Evolutionary conservation across 768 basidiomycete species (phyloP).

Genomic region (Phanerochaete sordida): DNA sequence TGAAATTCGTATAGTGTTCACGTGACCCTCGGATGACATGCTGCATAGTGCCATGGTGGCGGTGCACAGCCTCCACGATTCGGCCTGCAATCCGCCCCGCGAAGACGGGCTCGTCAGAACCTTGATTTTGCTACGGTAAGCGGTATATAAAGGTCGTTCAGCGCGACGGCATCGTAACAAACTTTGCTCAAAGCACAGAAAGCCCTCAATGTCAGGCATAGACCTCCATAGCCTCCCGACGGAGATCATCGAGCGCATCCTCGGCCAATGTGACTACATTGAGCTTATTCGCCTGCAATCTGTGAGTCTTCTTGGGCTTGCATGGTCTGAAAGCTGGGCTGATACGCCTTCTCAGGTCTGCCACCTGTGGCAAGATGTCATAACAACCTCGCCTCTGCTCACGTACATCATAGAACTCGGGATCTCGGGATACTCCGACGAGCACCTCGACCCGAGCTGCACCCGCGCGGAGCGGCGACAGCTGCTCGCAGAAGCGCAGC

Average conservation of each 20-base stretch:
- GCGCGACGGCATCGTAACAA: too few species aligned
- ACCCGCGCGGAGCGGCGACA: background rate
- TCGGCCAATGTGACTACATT: background rate
- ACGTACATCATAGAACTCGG: background rate
- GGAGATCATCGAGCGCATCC: background rate
- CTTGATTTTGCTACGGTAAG: too few species aligned
- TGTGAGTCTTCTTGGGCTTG: background rate
- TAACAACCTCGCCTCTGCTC: background rate
- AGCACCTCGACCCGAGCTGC: background rate
- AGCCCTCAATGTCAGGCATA: too few species aligned
- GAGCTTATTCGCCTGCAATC: background rate
- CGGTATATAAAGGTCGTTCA: too few species aligned
- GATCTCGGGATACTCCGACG: background rate
- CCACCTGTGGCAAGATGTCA: background rate
- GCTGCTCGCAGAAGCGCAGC: background rate
- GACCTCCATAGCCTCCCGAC: background rate
- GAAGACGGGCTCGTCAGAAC: too few species aligned
- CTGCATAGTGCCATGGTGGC: too few species aligned
- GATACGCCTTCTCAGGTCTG: background rate
- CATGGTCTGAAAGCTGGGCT: background rate
- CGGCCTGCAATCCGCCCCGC: too few species aligned
- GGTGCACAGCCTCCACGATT: too few species aligned
- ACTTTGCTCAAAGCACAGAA: too few species aligned
- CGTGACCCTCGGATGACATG: too few species aligned
- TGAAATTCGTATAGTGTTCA: too few species aligned